Percentiles rank a stretch among this genome's conserved stretches.
phyloP scores from a whole-genome alignment of 2,329 filamentous ascomycete genomes.

The Fusarium decemcellulare region DNA sequence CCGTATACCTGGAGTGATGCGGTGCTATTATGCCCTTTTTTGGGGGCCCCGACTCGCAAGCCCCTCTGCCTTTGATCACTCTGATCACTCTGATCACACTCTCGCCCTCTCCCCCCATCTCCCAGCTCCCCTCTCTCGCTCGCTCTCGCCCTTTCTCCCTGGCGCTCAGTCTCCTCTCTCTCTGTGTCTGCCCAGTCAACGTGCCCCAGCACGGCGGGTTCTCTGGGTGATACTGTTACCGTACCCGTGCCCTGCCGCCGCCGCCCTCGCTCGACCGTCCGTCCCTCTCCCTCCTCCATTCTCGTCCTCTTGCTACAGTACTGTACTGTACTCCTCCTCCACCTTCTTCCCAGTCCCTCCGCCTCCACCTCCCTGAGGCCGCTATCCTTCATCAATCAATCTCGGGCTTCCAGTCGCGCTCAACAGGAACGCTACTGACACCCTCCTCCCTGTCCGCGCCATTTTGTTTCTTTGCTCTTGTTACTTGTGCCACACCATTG shows the following conservation, averaged over 20 bases:
- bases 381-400: slow-evolving; percentile 48
- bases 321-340: background rate
- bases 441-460: slow-evolving; percentile 43
- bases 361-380: slow-evolving; percentile 43
- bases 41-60: slow-evolving; percentile 39
- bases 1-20: slow-evolving; percentile 52
- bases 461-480: slow-evolving; percentile 32
- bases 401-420: slow-evolving; percentile 40
- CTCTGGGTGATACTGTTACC: slow-evolving; percentile 29
- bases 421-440: slow-evolving; percentile 41
- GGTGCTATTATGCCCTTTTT: slow-evolving; percentile 22
- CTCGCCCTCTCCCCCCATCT: slow-evolving; percentile 10
- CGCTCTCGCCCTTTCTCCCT: slow-evolving; percentile 15
- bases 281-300: slow-evolving; percentile 19
- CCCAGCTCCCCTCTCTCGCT: background rate
- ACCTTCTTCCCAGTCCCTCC: slow-evolving; percentile 30
- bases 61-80: slow-evolving; percentile 44
- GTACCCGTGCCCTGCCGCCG: slow-evolving; percentile 24
- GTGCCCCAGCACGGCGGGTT: slow-evolving; percentile 28
- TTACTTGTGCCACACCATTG: slow-evolving; percentile 45
- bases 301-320: too few relatives aligned
- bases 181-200: slow-evolving; percentile 34
- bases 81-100: slow-evolving; percentile 33
- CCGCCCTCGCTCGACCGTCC: slow-evolving; percentile 11
- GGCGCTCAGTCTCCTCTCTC: background rate